Conservation (phyloP, 2,329 filamentous ascomycete genomes). For the Chalaropsis ovoidea region DNA sequence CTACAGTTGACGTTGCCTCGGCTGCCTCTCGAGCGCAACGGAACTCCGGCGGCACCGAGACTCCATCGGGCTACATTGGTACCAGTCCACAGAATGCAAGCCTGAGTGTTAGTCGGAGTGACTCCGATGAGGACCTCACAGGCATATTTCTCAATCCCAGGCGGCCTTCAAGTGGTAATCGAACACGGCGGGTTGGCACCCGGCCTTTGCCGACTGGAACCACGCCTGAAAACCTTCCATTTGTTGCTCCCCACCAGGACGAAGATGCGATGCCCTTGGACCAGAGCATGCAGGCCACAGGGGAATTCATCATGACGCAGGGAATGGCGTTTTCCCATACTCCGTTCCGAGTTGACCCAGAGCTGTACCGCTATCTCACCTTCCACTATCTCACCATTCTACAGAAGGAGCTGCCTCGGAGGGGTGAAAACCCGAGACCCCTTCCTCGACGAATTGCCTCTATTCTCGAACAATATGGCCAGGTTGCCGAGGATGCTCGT, state of each 20-base stretch:
- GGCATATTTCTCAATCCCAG: slow-evolving; percentile 43
- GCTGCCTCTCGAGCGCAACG: slow-evolving; percentile 35
- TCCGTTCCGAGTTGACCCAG: slow-evolving; percentile 42
- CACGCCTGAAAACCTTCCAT: slow-evolving; percentile 26
- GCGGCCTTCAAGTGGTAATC: slow-evolving; percentile 6
- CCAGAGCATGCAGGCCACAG: slow-evolving; percentile 48
- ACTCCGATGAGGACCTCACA: slow-evolving; percentile 55
- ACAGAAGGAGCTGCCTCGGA: slow-evolving; percentile 38
- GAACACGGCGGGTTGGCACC: slow-evolving; percentile 5
- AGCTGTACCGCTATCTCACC: slow-evolving; percentile 48
- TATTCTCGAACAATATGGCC: slow-evolving; percentile 49
- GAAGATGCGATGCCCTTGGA: slow-evolving; percentile 45
- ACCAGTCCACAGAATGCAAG: slow-evolving; percentile 42
- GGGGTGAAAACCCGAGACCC: slow-evolving; percentile 29
- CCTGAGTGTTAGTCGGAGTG: slow-evolving; percentile 49
- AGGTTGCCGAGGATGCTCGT: slow-evolving; percentile 46
- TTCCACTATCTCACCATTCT: slow-evolving; percentile 48
- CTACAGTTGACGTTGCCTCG: slow-evolving; percentile 1
- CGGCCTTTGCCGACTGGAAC: slow-evolving; percentile 12
- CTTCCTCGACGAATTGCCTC: slow-evolving; percentile 40
- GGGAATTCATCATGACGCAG: slow-evolving; percentile 49
- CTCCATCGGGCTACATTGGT: slow-evolving; percentile 37
- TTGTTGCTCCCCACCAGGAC: slow-evolving; percentile 33
- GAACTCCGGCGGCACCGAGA: slow-evolving; percentile 31
- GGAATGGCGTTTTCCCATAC: slow-evolving; percentile 52